These are phyloP conservation scores for Amanita polypyramis DNA, from an alignment of 768 basidiomycete species.

Conservation along the genomic window DNA sequence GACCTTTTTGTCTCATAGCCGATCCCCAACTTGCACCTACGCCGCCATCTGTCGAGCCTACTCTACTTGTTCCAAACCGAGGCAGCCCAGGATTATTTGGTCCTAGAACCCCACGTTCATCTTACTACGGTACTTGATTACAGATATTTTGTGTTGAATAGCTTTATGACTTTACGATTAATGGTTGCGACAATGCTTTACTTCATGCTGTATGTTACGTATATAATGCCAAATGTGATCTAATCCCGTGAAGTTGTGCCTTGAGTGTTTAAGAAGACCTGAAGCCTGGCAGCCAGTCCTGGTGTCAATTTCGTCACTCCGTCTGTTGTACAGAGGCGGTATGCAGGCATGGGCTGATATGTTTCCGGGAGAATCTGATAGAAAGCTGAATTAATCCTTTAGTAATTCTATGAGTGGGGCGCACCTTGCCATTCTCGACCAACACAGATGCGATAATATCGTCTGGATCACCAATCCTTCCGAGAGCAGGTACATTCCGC, in stretches of 20 bases:
- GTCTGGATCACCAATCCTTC: slow-evolving; percentile 72
- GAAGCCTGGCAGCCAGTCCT: slow-evolving; percentile 39
- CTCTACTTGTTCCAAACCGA: slow-evolving; percentile 47
- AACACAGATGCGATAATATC: slow-evolving; percentile 74
- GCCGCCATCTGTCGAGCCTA: slow-evolving; percentile 49
- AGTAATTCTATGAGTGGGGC: slow-evolving; percentile 8
- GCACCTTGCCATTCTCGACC: slow-evolving; percentile 58
- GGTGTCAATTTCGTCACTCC: slow-evolving; percentile 61
- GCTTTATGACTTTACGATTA: slow-evolving; percentile 2
- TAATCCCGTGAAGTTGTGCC: background rate
- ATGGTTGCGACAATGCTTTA: background rate
- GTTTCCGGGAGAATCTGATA: slow-evolving; percentile 56
- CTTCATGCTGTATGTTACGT: background rate
- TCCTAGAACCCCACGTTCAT: slow-evolving; percentile 48
- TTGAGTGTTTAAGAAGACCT: slow-evolving; percentile 15
- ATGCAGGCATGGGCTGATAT: slow-evolving; percentile 78
- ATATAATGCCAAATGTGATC: background rate
- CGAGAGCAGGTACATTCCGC: slow-evolving; percentile 65
- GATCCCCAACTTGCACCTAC: slow-evolving; percentile 47
- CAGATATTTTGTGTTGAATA: background rate
- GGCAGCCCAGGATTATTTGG: slow-evolving; percentile 67
- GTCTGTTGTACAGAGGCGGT: slow-evolving; percentile 69
- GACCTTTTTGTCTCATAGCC: slow-evolving; percentile 28
- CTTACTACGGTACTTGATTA: slow-evolving; percentile 1
- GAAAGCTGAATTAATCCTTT: background rate